A percentile compares a stretch with the other conserved stretches of the same genome.
Evolutionary conservation across 1,284 basidiomycete species (phyloP).

Genomic region (Hymenochaete sp.): DNA sequence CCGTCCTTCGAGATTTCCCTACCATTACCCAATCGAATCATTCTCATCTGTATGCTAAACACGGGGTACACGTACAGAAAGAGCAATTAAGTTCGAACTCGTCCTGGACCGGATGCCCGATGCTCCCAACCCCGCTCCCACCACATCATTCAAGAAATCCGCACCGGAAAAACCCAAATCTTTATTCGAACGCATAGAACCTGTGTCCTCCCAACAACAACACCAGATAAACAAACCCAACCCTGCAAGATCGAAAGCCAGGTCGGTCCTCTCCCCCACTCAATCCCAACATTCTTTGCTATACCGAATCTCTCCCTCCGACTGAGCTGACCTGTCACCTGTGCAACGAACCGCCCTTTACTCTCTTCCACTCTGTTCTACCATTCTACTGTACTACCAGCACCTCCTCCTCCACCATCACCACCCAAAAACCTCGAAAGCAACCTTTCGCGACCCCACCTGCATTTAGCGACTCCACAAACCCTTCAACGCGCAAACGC

Average conservation of each 20-base stretch:
- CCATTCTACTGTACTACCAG: background rate
- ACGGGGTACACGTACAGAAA: conserved; percentile 5
- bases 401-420: background rate
- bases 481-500: conserved; percentile 5
- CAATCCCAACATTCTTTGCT: background rate
- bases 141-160: background rate
- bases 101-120: conserved; percentile 5
- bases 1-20: background rate
- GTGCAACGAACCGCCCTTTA: no score
- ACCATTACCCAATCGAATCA: background rate
- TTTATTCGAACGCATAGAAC: conserved; percentile 8
- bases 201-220: background rate
- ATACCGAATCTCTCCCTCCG: background rate
- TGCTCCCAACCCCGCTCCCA: background rate
- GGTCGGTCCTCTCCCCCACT: background rate
- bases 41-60: background rate
- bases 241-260: background rate
- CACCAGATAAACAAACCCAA: background rate
- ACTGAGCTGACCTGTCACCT: background rate
- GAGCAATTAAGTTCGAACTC: conserved; percentile 16
- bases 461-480: background rate
- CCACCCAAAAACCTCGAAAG: background rate
- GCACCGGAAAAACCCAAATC: conserved; percentile 7
- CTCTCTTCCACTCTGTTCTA: no score
- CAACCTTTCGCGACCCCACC: background rate